Evolutionary conservation across 495 filamentous ascomycete species (phyloP).

Genomic region (Penicillium coprophilum): DNA sequence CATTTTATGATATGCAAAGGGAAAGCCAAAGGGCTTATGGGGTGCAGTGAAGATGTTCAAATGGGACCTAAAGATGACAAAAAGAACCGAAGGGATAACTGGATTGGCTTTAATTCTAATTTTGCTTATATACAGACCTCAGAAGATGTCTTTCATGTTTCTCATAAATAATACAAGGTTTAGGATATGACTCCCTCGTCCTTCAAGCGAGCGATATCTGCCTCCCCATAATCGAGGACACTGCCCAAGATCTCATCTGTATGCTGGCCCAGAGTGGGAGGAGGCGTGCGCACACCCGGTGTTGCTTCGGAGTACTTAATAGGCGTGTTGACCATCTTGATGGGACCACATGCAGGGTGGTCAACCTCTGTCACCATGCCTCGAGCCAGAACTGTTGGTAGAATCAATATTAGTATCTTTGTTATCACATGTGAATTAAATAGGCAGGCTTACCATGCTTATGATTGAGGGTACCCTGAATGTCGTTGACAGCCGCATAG

Average conservation of each 20-base stretch:
- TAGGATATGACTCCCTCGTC: conserved; percentile 68
- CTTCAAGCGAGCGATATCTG: conserved; percentile 62
- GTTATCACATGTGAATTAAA: not conserved
- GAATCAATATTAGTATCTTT: conserved; percentile 9
- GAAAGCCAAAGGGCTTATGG: not conserved
- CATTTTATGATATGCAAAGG: not conserved
- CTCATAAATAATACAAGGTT: not conserved
- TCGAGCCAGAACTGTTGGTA: conserved; percentile 64
- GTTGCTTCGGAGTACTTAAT: conserved; percentile 87
- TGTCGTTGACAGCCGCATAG: conserved; percentile 92
- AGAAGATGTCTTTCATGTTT: not conserved
- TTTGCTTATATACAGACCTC: conserved; percentile 5
- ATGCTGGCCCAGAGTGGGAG: conserved; percentile 88
- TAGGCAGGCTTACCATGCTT: conserved; percentile 59
- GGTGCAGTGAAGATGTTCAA: not conserved
- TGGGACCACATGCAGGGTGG: conserved; percentile 76
- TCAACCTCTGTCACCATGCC: conserved; percentile 87
- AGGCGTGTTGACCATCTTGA: conserved; percentile 91
- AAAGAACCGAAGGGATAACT: not conserved
- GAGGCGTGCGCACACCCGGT: conserved; percentile 74
- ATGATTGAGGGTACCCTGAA: conserved; percentile 79
- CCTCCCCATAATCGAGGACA: conserved; percentile 61
- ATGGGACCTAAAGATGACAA: not conserved
- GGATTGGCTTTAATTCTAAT: not conserved
- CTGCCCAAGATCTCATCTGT: conserved; percentile 79